Percentiles rank a stretch among this genome's conserved stretches.
These are phyloP conservation scores for Nicotiana paniculata DNA, from an alignment of 257 asterid genomes.

Conservation along the genomic window DNA sequence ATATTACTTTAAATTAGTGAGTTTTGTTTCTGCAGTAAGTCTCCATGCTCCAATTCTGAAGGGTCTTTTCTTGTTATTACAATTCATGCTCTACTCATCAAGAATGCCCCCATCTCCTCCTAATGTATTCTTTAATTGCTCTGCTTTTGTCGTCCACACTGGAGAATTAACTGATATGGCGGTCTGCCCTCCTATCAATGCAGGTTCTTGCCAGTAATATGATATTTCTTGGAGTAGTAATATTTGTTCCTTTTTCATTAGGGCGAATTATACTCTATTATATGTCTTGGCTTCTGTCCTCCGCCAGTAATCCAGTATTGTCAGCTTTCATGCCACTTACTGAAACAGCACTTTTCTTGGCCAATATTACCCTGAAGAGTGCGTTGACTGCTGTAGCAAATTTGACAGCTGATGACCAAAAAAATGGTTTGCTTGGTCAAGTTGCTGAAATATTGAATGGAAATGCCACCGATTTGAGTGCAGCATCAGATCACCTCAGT, in stretches of 20 bases:
- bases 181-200: conserved; percentile 14
- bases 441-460: conserved; percentile 53
- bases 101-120: too few species aligned
- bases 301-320: conserved; percentile 72
- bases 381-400: conserved; percentile 76
- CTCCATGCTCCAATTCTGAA: too few species aligned
- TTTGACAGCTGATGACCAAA: conserved; percentile 59
- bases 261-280: conserved; percentile 70
- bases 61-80: too few species aligned
- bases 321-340: conserved; percentile 79
- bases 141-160: too few species aligned
- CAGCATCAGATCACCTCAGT: conserved; percentile 45
- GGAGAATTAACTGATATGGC: neutral
- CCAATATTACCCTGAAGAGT: conserved; percentile 66
- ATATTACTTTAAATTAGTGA: too few species aligned
- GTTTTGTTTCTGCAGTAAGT: too few species aligned
- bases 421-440: conserved; percentile 50
- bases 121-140: too few species aligned
- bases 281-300: conserved; percentile 66
- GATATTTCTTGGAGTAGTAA: conserved; percentile 92
- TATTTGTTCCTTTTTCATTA: conserved; percentile 77
- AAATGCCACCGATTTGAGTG: conserved; percentile 57
- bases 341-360: conserved; percentile 80
- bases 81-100: neutral
- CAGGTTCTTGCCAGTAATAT: conserved; percentile 99